A percentile compares a stretch with the other conserved stretches of the same genome.
Evolutionary conservation across 2,329 filamentous ascomycete species (phyloP).

Genomic region (Diaporthe capsici): DNA sequence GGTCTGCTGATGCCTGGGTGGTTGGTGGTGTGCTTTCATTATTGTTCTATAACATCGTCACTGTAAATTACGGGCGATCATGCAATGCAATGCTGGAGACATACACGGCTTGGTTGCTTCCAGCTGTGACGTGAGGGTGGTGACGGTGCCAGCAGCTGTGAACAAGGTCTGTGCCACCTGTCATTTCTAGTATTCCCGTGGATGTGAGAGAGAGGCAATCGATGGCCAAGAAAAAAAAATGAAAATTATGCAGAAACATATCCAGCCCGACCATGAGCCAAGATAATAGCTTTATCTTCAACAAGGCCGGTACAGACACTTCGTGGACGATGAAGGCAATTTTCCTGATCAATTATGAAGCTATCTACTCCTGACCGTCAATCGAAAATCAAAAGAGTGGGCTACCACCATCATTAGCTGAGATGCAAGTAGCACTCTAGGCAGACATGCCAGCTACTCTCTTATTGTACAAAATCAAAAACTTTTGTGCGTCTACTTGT

Average conservation of each 20-base stretch:
- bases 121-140: neutral
- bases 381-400: neutral
- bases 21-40: constrained; percentile 7
- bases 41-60: neutral
- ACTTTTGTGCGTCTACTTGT: constrained; percentile 5
- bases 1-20: constrained; percentile 68
- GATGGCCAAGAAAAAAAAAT: neutral
- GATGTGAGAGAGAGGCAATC: too few species aligned
- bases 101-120: neutral
- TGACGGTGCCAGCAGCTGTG: neutral
- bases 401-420: neutral
- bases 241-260: neutral
- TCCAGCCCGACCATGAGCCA: neutral
- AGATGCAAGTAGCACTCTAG: neutral
- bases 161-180: neutral
- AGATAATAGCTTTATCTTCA: neutral
- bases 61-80: constrained; percentile 9
- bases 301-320: neutral
- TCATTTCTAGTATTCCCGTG: neutral
- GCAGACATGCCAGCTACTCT: neutral
- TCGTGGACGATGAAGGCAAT: neutral
- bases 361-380: neutral
- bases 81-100: neutral
- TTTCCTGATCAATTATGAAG: neutral
- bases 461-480: constrained; percentile 3